Evolutionary conservation across 352 stramenopile genomes (phyloP).

Genomic region (Globisporangium cystogenes): DNA sequence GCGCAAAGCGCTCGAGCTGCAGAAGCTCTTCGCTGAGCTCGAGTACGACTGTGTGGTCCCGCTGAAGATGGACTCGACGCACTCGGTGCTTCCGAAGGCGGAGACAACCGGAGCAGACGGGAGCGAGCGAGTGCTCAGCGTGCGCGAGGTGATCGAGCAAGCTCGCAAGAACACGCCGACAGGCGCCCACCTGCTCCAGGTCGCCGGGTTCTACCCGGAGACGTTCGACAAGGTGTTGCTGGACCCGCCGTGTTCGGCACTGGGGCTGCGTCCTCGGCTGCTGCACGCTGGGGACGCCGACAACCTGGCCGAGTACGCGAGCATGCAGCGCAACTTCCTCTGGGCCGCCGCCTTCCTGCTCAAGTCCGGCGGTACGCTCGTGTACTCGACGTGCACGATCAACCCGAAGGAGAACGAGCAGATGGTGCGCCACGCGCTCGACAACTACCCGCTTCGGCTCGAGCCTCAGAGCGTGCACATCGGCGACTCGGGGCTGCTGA

Average conservation of each 20-base stretch:
- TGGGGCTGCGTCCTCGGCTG: constrained; percentile 91
- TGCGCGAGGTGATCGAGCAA: constrained; percentile 57
- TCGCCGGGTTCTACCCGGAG: constrained; percentile 87
- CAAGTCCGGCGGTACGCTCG: constrained; percentile 87
- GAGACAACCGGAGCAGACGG: constrained; percentile 2
- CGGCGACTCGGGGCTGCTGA: constrained; percentile 59
- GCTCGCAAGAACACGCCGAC: constrained; percentile 29
- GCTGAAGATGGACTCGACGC: constrained; percentile 85
- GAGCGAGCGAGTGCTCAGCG: constrained; percentile 19
- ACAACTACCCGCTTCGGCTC: constrained; percentile 83
- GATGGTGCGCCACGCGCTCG: constrained; percentile 88
- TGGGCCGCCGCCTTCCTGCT: constrained; percentile 86
- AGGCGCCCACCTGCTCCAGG: constrained; percentile 63
- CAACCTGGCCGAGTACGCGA: constrained; percentile 73
- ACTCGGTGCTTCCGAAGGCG: constrained; percentile 62
- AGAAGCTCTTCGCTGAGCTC: constrained; percentile 70
- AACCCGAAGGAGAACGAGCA: constrained; percentile 91
- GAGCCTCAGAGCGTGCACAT: constrained; percentile 53
- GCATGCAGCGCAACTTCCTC: constrained; percentile 87
- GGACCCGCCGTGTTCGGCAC: constrained; percentile 89
- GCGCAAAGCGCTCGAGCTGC: constrained; percentile 78
- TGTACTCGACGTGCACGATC: constrained; percentile 95
- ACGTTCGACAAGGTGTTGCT: constrained; percentile 94
- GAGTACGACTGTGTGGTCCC: constrained; percentile 50
- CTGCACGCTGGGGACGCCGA: constrained; percentile 66